These are phyloP conservation scores for Podospora fimiseda DNA, from an alignment of 495 filamentous ascomycete species.

Conservation along the genomic window DNA sequence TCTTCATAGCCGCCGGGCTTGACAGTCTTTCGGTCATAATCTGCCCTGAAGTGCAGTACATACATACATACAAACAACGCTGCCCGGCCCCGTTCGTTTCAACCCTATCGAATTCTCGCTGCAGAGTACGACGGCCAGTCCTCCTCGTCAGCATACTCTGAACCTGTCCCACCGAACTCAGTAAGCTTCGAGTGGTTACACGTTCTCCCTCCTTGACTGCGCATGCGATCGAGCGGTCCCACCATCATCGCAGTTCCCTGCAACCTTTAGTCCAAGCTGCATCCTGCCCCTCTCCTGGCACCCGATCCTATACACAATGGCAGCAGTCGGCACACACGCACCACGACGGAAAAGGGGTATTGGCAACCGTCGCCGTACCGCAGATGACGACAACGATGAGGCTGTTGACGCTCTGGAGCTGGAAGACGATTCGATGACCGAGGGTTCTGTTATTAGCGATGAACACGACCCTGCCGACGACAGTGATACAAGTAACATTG, in stretches of 20 bases:
- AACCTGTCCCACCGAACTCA: conserved; percentile 5
- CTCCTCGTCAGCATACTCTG: conserved; percentile 1
- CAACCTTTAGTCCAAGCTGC: conserved; percentile 17
- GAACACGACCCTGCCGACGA: conserved; percentile 72
- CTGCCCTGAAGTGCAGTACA: background rate
- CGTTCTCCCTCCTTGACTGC: conserved; percentile 12
- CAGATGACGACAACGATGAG: conserved; percentile 75
- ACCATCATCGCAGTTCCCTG: conserved; percentile 22
- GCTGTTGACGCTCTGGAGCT: conserved; percentile 58
- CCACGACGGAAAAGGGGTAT: conserved; percentile 62
- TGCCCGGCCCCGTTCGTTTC: background rate
- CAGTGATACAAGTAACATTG: conserved; percentile 66
- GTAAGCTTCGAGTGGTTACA: conserved; percentile 3
- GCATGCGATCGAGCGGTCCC: conserved; percentile 20
- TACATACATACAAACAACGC: background rate
- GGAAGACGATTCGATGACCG: conserved; percentile 79
- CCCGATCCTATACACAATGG: conserved; percentile 24
- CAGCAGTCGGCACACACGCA: conserved; percentile 24
- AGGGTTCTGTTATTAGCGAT: conserved; percentile 68
- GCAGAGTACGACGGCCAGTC: conserved; percentile 28
- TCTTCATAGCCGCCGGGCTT: conserved; percentile 5
- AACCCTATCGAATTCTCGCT: conserved; percentile 7
- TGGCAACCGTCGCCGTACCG: conserved; percentile 67
- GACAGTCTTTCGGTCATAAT: background rate
- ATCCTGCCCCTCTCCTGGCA: conserved; percentile 6